Evolutionary conservation across 371 early-diverging fungal species (phyloP).

Genomic region (Mucor lusitanicus): DNA sequence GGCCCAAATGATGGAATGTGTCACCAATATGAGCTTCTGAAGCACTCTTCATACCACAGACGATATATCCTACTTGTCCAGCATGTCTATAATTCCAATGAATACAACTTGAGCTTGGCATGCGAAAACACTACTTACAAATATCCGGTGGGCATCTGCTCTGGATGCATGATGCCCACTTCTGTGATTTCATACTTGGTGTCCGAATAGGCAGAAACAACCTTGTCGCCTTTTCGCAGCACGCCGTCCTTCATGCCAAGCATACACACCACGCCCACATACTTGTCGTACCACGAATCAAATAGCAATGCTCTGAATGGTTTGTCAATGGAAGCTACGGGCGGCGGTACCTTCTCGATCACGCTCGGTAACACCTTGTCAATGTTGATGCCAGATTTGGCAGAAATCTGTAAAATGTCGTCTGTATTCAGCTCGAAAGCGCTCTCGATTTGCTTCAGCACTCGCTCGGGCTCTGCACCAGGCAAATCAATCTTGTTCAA

Average conservation of each 20-base stretch:
- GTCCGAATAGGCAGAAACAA: constrained; percentile 77
- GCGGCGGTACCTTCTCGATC: constrained; percentile 81
- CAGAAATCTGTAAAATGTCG: constrained; percentile 71
- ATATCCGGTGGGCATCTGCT: constrained; percentile 71
- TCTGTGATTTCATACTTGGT: constrained; percentile 87
- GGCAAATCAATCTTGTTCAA: constrained; percentile 96
- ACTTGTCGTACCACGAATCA: constrained; percentile 96
- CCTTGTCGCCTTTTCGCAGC: constrained; percentile 82
- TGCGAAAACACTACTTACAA: constrained; percentile 55
- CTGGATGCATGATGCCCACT: constrained; percentile 96
- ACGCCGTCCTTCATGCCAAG: constrained; percentile 87
- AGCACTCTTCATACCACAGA: constrained; percentile 90
- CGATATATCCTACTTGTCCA: constrained; percentile 96
- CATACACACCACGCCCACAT: constrained; percentile 94
- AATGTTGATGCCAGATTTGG: constrained; percentile 87
- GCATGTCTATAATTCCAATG: constrained; percentile 55
- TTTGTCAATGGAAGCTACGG: constrained; percentile 57
- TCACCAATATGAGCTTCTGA: constrained; percentile 96
- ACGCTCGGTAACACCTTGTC: constrained; percentile 75
- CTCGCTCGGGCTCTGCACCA: constrained; percentile 81
- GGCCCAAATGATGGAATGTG: constrained; percentile 78
- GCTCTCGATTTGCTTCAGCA: constrained; percentile 78
- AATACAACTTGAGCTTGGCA: not conserved
- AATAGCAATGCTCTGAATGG: constrained; percentile 89
- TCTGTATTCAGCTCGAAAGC: constrained; percentile 84